A percentile compares a stretch with the other conserved stretches of the same genome.
These are phyloP conservation scores for Saccharomyces pastorianus DNA, from an alignment of 1,139 yeast species.

Conservation along the genomic window DNA sequence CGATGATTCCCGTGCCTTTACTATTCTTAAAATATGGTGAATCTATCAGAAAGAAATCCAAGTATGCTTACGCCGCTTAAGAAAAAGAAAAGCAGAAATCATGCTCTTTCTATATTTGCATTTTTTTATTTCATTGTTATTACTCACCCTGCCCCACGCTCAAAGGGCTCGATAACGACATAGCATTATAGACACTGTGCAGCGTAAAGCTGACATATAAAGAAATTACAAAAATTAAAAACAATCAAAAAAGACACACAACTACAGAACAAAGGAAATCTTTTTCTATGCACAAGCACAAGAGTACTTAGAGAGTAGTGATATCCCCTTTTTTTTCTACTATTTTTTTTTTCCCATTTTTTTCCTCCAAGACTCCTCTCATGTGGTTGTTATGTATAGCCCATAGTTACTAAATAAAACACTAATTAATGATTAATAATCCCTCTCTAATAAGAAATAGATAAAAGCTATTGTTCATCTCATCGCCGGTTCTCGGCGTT, in stretches of 20 bases:
- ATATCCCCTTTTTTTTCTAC: neutral
- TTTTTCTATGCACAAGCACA: neutral
- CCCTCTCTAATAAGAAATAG: neutral
- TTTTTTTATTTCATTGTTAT: neutral
- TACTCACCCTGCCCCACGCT: neutral
- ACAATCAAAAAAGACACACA: too few relatives aligned
- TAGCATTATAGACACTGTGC: neutral
- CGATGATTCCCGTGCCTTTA: constrained; percentile 61
- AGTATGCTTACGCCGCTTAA: constrained; percentile 37
- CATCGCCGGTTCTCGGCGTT: neutral
- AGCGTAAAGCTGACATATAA: neutral
- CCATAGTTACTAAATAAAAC: neutral
- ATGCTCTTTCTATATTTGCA: neutral
- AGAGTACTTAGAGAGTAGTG: neutral
- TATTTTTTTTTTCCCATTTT: neutral
- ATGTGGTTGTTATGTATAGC: neutral
- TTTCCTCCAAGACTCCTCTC: neutral
- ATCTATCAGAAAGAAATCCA: constrained; percentile 47
- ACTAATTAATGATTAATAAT: neutral
- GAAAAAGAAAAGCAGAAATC: constrained; percentile 28
- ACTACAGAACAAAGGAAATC: neutral
- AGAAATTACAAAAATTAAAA: neutral
- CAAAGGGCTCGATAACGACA: neutral
- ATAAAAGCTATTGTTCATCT: neutral
- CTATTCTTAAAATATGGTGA: constrained; percentile 52